Conservation (phyloP, 805 yeast genomes). For the Schizosaccharomyces octosporus region DNA sequence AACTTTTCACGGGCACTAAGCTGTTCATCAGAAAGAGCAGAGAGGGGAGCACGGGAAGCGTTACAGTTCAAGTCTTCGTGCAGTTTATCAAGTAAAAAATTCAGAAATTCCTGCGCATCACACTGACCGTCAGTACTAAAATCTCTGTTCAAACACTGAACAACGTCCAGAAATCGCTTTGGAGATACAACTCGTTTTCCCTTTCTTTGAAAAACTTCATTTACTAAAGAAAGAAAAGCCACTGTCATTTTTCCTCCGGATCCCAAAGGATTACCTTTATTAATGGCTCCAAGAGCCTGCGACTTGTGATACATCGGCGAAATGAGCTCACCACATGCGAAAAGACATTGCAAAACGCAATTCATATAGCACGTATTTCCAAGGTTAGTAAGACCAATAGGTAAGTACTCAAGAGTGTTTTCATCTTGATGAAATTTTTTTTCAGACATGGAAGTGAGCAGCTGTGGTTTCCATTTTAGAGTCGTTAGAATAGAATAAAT, state of each 20-base stretch:
- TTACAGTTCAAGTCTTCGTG: constrained; percentile 63
- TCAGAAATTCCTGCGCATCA: constrained; percentile 64
- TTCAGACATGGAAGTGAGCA: background rate
- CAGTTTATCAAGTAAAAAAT: constrained; percentile 45
- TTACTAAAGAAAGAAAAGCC: constrained; percentile 46
- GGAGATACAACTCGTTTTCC: background rate
- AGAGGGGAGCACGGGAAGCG: constrained; percentile 28
- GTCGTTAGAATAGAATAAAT: background rate
- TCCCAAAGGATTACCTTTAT: constrained; percentile 61
- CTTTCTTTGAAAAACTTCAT: constrained; percentile 13
- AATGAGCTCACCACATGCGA: constrained; percentile 57
- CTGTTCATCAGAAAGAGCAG: constrained; percentile 44
- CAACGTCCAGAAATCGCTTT: background rate
- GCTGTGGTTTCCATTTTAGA: background rate
- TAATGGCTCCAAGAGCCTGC: constrained; percentile 26
- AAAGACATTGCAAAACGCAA: constrained; percentile 71
- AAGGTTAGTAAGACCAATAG: constrained; percentile 34
- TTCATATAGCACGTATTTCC: constrained; percentile 93
- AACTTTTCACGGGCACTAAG: constrained; percentile 47
- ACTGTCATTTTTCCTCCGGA: constrained; percentile 57
- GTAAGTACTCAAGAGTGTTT: background rate
- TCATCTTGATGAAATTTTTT: background rate
- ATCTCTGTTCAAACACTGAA: constrained; percentile 10
- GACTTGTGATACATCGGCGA: constrained; percentile 28
- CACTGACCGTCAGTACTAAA: constrained; percentile 54